Percentiles rank a stretch among this genome's conserved stretches.
phyloP scores from a whole-genome alignment of 2,329 filamentous ascomycete genomes.

The Penicillium brasilianum region DNA sequence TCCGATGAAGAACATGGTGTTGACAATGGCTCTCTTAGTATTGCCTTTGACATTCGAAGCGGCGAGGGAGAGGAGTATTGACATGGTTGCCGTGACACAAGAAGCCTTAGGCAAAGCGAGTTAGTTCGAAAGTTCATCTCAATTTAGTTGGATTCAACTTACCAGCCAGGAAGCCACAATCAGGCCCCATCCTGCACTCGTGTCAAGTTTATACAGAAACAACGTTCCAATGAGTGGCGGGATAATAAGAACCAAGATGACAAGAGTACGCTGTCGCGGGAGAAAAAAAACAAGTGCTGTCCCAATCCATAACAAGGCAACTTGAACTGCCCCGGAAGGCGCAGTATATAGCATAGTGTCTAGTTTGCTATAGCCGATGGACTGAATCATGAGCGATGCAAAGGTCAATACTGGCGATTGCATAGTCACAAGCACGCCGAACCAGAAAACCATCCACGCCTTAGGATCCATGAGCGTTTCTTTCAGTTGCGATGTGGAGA shows the following conservation, averaged over 20 bases:
- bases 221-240: background rate
- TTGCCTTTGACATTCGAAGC: background rate
- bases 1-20: background rate
- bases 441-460: conserved; percentile 53
- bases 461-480: conserved; percentile 53
- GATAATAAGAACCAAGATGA: background rate
- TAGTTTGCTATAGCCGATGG: conserved; percentile 51
- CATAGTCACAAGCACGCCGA: conserved; percentile 55
- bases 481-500: conserved; percentile 48
- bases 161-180: background rate
- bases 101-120: background rate
- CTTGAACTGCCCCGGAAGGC: background rate
- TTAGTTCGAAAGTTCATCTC: background rate
- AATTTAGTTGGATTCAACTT: background rate
- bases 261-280: background rate
- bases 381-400: conserved; percentile 57
- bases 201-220: background rate
- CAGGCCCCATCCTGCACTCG: background rate
- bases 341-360: conserved; percentile 56
- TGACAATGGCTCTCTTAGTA: background rate
- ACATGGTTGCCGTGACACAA: background rate
- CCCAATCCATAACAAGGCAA: background rate
- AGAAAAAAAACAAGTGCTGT: background rate
- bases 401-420: conserved; percentile 56
- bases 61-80: background rate